These are phyloP conservation scores for Colletotrichum kahawae DNA, from an alignment of 2,329 filamentous ascomycete genomes.

Conservation along the genomic window DNA sequence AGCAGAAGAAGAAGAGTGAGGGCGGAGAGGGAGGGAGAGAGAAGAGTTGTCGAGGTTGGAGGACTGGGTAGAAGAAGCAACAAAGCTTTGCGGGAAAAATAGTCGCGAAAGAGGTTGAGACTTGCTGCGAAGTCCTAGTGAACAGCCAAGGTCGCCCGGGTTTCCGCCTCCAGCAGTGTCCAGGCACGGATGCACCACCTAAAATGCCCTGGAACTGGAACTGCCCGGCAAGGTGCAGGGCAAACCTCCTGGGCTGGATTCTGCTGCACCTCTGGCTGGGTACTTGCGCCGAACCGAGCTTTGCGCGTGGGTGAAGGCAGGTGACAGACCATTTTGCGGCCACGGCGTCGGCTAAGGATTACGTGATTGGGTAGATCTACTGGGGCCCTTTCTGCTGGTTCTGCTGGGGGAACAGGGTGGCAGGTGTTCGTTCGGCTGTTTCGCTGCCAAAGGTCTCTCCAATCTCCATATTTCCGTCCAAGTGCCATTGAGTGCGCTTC, in stretches of 20 bases:
- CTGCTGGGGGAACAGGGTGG: slow-evolving; percentile 15
- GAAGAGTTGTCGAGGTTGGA: slow-evolving; percentile 8
- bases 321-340: slow-evolving; percentile 14
- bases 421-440: slow-evolving; percentile 24
- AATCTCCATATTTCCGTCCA: slow-evolving; percentile 20
- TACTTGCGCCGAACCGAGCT: slow-evolving; percentile 7
- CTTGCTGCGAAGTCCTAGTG: slow-evolving; percentile 6
- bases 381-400: not conserved
- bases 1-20: not conserved
- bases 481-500: slow-evolving; percentile 11
- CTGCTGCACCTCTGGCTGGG: not conserved
- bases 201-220: not conserved
- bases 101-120: slow-evolving; percentile 21
- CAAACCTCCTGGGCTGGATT: not conserved
- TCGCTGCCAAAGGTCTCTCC: slow-evolving; percentile 4
- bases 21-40: slow-evolving; percentile 5
- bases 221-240: not conserved
- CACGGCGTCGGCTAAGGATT: not conserved
- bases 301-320: slow-evolving; percentile 13
- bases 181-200: not conserved
- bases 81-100: slow-evolving; percentile 24
- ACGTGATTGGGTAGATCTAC: slow-evolving; percentile 10
- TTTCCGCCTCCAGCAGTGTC: slow-evolving; percentile 6
- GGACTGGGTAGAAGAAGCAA: slow-evolving; percentile 10
- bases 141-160: slow-evolving; percentile 8